Evolutionary conservation across 352 stramenopile genomes (phyloP).

Genomic region (Phytopythium montanum): DNA sequence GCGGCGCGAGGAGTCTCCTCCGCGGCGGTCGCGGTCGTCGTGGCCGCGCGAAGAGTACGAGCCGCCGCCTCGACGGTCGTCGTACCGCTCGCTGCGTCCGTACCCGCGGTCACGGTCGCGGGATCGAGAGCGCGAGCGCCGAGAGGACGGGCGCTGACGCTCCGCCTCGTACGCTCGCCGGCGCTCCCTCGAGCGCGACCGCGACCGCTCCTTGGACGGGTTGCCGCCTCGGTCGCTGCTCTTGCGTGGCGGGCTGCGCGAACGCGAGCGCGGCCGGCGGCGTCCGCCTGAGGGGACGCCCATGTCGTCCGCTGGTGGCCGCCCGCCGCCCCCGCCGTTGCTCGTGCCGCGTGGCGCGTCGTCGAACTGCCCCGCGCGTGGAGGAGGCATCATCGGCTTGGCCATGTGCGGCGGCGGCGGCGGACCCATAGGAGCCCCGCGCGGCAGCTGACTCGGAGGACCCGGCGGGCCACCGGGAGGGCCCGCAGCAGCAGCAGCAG

Average conservation of each 20-base stretch:
- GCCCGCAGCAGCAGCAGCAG: slow-evolving; percentile 5
- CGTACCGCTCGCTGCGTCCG: slow-evolving; percentile 8
- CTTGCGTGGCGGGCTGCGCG: slow-evolving; percentile 15
- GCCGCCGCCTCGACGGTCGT: slow-evolving; percentile 9
- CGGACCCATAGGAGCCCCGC: background rate
- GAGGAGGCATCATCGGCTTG: slow-evolving; percentile 20
- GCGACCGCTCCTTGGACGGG: slow-evolving; percentile 16
- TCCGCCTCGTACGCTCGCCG: slow-evolving; percentile 2
- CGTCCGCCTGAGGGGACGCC: slow-evolving; percentile 8
- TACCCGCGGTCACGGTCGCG: slow-evolving; percentile 11
- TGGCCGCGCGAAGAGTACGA: slow-evolving; percentile 7
- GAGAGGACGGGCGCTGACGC: background rate
- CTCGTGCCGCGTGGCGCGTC: slow-evolving; percentile 27
- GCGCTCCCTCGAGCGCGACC: slow-evolving; percentile 24
- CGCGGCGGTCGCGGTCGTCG: slow-evolving; percentile 14
- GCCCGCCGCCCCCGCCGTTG: slow-evolving; percentile 4
- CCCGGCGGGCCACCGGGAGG: slow-evolving; percentile 5
- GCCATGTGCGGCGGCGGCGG: background rate
- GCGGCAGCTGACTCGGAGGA: slow-evolving; percentile 5
- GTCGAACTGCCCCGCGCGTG: slow-evolving; percentile 61
- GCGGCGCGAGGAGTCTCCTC: slow-evolving; percentile 15
- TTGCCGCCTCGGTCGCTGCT: slow-evolving; percentile 9
- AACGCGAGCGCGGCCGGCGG: slow-evolving; percentile 9
- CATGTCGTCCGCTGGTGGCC: slow-evolving; percentile 12
- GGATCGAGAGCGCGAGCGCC: slow-evolving; percentile 24